Evolutionary conservation across 2,329 filamentous ascomycete species (phyloP), one percentile per base, ranked within the genome.

Genomic region (Claviceps sp.): DNA sequence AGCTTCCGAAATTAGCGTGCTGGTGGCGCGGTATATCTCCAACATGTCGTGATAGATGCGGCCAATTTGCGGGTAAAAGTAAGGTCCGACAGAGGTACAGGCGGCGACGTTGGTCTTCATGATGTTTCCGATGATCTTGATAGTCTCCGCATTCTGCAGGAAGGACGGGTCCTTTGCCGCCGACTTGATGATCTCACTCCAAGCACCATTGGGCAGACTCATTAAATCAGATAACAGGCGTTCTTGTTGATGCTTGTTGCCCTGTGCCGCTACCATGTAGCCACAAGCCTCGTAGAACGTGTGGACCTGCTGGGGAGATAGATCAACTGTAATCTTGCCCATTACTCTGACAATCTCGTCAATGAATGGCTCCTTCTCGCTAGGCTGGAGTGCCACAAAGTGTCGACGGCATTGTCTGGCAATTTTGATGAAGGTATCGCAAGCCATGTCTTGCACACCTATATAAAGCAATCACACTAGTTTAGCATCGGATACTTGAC

Each of bases 31-130:
- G 69, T 97, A 98, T 94, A 98, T 98, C 62, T 93, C 91, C 53
- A 98, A 75, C 91, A 98, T 97, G 65, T 98, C 93, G 59, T 94
- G 83, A 68, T 97, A 98, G 60, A 98, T 97, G 53, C 89, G 85
- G 42, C 91, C 93, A 60, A 98, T 95, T 66, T 98, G 93, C 13
- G 93, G 91, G 64, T 95, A 96, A 69, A 98, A 98, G 71, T 97
- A 98, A 50, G 88, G 83, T 37, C 94, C 93, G 54, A 98, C 93
- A 0, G 93, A 97, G 38, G 87, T 88, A 68, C 93, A 98, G 38
- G 93, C 93, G n/a, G 94, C 91, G 4, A 98, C 93, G 62, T 98
- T 98, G 1, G 93, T 98, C 79, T 98, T 98, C 93, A 98, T 98
- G 65, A 98, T 96, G 70, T 98, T 98, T 59, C 93, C 93, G 56